These are phyloP conservation scores for Wallemia mellicola DNA, from an alignment of 1,284 basidiomycete species.

Conservation along the genomic window DNA sequence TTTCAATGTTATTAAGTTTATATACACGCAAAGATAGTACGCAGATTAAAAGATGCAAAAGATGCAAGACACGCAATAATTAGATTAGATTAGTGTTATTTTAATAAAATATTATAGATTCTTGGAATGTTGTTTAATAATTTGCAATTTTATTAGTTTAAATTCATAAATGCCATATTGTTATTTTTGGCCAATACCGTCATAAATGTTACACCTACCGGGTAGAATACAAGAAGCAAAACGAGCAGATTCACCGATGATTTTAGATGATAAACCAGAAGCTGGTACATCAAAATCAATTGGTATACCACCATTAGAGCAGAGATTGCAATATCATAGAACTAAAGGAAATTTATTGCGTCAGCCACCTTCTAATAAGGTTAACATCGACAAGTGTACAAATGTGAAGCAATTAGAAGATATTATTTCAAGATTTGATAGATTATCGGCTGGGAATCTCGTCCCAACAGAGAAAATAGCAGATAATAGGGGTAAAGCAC, in stretches of 20 bases:
- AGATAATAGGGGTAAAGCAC: background rate
- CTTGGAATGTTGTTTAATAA: too few species aligned
- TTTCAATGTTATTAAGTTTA: background rate
- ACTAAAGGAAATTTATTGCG: background rate
- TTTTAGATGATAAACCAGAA: too few species aligned
- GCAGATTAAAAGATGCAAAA: too few species aligned
- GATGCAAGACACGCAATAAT: too few species aligned
- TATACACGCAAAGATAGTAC: background rate
- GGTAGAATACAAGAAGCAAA: background rate
- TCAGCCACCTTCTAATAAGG: background rate
- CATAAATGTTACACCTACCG: too few species aligned
- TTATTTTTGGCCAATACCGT: too few species aligned
- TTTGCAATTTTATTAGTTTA: too few species aligned
- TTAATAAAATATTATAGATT: too few species aligned
- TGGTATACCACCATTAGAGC: background rate
- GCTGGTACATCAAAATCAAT: background rate
- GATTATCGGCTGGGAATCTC: background rate
- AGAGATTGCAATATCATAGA: background rate
- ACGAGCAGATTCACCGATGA: too few species aligned
- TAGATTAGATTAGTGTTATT: too few species aligned
- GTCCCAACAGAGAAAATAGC: background rate
- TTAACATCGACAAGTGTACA: background rate
- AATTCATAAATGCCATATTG: too few species aligned
- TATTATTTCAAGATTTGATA: background rate
- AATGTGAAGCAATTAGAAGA: background rate